Conservation (phyloP, 1,139 yeast species). For the Zygoascus meyerae region DNA sequence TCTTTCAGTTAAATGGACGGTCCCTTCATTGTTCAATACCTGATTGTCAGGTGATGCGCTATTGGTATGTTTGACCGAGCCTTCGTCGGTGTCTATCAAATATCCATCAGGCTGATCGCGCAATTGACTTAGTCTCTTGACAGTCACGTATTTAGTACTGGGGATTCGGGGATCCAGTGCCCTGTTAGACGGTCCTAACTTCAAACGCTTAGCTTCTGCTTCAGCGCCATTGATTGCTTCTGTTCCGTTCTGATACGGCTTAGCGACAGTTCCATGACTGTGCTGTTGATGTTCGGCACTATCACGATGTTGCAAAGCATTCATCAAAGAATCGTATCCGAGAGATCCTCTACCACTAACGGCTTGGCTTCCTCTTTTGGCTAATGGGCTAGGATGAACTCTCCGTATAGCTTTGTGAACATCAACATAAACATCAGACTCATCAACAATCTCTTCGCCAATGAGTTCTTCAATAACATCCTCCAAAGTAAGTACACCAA, state of each 20-base stretch:
- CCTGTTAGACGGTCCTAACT: conserved; percentile 47
- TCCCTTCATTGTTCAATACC: conserved; percentile 32
- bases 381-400: conserved; percentile 77
- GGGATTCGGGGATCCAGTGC: conserved; percentile 81
- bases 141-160: conserved; percentile 47
- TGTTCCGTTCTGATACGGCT: not conserved
- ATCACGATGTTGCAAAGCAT: conserved; percentile 2
- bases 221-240: conserved; percentile 1
- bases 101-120: not conserved
- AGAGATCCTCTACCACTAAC: conserved; percentile 4
- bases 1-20: conserved; percentile 46
- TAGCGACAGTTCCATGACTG: not conserved
- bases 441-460: conserved; percentile 97
- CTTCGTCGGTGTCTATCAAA: conserved; percentile 1
- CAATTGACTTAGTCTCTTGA: conserved; percentile 27
- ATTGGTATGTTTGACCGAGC: not conserved
- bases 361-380: conserved; percentile 38
- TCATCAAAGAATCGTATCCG: conserved; percentile 8
- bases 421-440: conserved; percentile 91
- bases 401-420: conserved; percentile 76
- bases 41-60: conserved; percentile 1
- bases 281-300: conserved; percentile 1
- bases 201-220: conserved; percentile 18
- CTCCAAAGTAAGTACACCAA: conserved; percentile 89
- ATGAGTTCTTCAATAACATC: conserved; percentile 96